Evolutionary conservation across 352 stramenopile species (phyloP).

Genomic region (Pseudoperonospora humuli): DNA sequence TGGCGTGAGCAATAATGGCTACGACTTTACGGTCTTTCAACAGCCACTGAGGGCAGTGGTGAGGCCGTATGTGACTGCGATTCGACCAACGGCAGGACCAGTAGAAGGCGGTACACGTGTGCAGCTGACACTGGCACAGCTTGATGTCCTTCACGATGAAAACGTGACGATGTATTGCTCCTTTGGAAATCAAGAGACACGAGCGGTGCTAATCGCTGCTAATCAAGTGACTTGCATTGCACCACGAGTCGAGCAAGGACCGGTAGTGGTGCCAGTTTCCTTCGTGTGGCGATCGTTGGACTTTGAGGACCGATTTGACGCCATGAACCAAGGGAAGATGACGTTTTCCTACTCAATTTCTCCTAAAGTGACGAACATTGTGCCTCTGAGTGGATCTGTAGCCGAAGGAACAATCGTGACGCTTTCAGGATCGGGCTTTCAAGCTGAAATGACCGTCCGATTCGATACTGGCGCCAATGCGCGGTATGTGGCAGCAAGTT

Average conservation of each 20-base stretch:
- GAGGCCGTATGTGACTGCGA: slow-evolving; percentile 17
- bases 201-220: slow-evolving; percentile 10
- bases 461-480: slow-evolving; percentile 16
- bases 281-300: slow-evolving; percentile 23
- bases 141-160: slow-evolving; percentile 1
- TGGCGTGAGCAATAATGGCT: slow-evolving; percentile 34
- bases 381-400: slow-evolving; percentile 12
- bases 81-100: slow-evolving; percentile 20
- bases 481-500: slow-evolving; percentile 1
- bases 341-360: slow-evolving; percentile 23
- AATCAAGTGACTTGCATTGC: slow-evolving; percentile 15
- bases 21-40: slow-evolving; percentile 27
- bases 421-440: slow-evolving; percentile 23
- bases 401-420: slow-evolving; percentile 21
- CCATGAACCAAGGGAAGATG: slow-evolving; percentile 1
- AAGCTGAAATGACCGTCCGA: slow-evolving; percentile 12
- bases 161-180: slow-evolving; percentile 20
- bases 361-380: slow-evolving; percentile 14
- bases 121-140: slow-evolving; percentile 11
- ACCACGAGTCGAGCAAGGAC: slow-evolving; percentile 3
- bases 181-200: slow-evolving; percentile 27
- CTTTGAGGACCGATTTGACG: slow-evolving; percentile 14
- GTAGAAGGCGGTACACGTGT: slow-evolving; percentile 30
- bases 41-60: slow-evolving; percentile 3
- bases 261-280: slow-evolving; percentile 6